Evolutionary conservation across 306 rosid species (phyloP).

Genomic region (Alnus glutinosa): DNA sequence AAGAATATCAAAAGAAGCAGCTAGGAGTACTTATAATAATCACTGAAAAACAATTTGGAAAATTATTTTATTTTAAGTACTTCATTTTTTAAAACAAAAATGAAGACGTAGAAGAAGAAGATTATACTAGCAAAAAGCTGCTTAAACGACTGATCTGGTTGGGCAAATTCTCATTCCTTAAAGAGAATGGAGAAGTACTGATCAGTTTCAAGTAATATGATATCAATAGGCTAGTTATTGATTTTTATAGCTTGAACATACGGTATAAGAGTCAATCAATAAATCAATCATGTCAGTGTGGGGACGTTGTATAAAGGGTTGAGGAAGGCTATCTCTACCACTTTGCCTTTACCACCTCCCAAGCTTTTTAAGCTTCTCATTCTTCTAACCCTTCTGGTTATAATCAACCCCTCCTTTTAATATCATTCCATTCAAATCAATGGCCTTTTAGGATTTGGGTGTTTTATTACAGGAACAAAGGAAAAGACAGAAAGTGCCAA

Average conservation of each 20-base stretch:
- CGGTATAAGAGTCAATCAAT: conserved; percentile 42
- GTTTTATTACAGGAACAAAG: conserved; percentile 53
- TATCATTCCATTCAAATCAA: conserved; percentile 36
- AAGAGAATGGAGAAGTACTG: background rate
- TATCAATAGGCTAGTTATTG: background rate
- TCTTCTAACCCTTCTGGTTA: conserved; percentile 21
- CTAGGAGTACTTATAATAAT: background rate
- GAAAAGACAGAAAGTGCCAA: conserved; percentile 54
- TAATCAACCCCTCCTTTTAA: conserved; percentile 25
- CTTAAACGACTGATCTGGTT: too few species aligned
- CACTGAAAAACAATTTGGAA: background rate
- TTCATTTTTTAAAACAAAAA: background rate
- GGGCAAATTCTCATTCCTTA: background rate
- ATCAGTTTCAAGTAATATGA: background rate
- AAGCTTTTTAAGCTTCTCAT: conserved; percentile 32
- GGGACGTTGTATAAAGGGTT: conserved; percentile 29
- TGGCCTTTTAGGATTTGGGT: conserved; percentile 64
- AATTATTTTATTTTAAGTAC: background rate
- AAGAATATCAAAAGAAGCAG: background rate
- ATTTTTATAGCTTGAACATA: conserved; percentile 1
- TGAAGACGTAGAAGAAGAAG: background rate
- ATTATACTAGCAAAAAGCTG: background rate
- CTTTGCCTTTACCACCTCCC: conserved; percentile 31
- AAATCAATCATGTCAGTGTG: conserved; percentile 58
- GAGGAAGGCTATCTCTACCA: conserved; percentile 21